Conservation (phyloP, 306 rosid species). For the Mimosa bimucronata region DNA sequence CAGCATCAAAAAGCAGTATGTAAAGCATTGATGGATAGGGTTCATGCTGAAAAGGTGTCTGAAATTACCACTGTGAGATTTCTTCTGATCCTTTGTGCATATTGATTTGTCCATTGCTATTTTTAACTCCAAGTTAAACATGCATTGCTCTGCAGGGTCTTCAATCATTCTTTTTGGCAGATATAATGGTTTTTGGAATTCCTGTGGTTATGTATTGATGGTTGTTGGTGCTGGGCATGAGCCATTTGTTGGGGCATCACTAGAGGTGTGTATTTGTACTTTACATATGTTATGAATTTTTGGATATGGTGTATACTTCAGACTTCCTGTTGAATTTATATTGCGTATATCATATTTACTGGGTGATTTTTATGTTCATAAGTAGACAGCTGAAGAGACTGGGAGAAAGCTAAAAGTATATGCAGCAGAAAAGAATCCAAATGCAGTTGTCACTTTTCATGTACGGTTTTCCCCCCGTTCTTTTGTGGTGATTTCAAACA, state of each 20-base stretch:
- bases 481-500: neutral
- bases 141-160: neutral
- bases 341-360: conserved; percentile 3
- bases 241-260: conserved; percentile 92
- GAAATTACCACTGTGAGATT: conserved; percentile 58
- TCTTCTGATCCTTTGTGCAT: neutral
- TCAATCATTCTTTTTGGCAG: neutral
- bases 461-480: conserved; percentile 25
- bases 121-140: neutral
- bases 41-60: conserved; percentile 77
- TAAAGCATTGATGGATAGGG: conserved; percentile 83
- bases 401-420: conserved; percentile 81
- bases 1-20: conserved; percentile 86
- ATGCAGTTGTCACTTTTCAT: conserved; percentile 93
- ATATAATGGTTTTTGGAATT: conserved; percentile 12
- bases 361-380: conserved; percentile 30
- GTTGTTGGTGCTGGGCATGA: conserved; percentile 99
- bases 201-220: conserved; percentile 78
- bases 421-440: conserved; percentile 97
- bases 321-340: conserved; percentile 2
- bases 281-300: neutral
- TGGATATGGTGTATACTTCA: neutral
- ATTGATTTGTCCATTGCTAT: conserved; percentile 21
- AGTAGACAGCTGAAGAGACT: conserved; percentile 94
- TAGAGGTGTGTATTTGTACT: conserved; percentile 59